These are phyloP conservation scores for Exserohilum turcica DNA, from an alignment of 2,329 filamentous ascomycete species.

Conservation along the genomic window DNA sequence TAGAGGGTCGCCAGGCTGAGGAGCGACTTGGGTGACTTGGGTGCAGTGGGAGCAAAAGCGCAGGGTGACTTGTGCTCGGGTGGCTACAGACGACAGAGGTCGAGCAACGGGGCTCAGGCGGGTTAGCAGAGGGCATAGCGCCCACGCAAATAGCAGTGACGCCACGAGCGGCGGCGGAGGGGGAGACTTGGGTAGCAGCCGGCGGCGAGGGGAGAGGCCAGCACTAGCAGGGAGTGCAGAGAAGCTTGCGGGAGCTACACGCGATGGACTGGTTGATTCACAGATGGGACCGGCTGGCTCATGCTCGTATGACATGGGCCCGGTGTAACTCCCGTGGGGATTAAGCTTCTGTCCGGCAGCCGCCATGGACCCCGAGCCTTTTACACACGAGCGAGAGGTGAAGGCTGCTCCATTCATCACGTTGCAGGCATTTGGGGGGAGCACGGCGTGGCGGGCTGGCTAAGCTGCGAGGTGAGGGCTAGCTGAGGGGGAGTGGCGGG, in stretches of 20 bases:
- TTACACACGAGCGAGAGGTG: conserved; percentile 11
- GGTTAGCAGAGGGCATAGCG: conserved; percentile 27
- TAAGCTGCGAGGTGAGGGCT: not conserved
- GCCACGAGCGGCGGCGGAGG: conserved; percentile 39
- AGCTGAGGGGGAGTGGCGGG: not conserved
- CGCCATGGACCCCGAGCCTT: conserved; percentile 34
- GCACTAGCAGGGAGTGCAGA: conserved; percentile 46
- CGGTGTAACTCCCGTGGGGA: conserved; percentile 46
- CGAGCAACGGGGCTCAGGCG: conserved; percentile 38
- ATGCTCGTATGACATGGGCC: conserved; percentile 49
- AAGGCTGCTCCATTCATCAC: not conserved
- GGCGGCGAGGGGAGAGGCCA: conserved; percentile 45
- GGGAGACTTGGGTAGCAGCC: conserved; percentile 37
- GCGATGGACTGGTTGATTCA: conserved; percentile 39
- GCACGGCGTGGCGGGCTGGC: not conserved
- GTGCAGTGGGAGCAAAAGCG: conserved; percentile 39
- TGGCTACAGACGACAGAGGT: conserved; percentile 37
- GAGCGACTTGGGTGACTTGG: conserved; percentile 37
- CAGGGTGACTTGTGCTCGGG: conserved; percentile 47
- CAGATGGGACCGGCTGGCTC: conserved; percentile 39
- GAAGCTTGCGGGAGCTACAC: conserved; percentile 48
- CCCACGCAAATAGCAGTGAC: conserved; percentile 46
- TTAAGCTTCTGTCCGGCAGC: conserved; percentile 34
- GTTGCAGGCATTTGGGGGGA: too few species aligned
- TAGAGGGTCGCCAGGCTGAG: conserved; percentile 36